Conservation (phyloP, 208 protist species). For the Entamoeba dispar region DNA sequence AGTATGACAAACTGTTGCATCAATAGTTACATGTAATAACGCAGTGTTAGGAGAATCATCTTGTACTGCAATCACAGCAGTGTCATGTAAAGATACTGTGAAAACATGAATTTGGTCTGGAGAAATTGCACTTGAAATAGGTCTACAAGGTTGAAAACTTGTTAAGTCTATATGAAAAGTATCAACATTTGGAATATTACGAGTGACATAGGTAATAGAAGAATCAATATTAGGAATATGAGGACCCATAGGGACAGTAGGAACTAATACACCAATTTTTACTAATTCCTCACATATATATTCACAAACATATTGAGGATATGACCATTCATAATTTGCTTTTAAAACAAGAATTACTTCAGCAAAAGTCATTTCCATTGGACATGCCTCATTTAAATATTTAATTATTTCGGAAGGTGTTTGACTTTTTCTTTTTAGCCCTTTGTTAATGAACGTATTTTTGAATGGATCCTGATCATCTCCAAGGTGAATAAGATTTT, state of each 20-base stretch:
- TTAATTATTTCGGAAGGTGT: background rate
- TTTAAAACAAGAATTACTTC: background rate
- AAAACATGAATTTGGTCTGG: background rate
- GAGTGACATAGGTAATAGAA: background rate
- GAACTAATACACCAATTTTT: background rate
- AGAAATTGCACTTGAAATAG: background rate
- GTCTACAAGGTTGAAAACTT: background rate
- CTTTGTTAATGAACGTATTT: background rate
- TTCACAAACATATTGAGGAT: background rate
- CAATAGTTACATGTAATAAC: background rate
- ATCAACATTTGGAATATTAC: background rate
- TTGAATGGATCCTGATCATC: background rate
- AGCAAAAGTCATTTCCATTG: background rate
- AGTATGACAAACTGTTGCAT: background rate
- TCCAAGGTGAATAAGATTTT: background rate
- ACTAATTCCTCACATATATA: background rate
- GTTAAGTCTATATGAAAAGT: background rate
- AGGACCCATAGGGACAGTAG: background rate
- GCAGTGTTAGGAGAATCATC: background rate
- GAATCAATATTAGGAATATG: background rate
- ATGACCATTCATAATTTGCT: background rate
- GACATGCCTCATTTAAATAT: background rate
- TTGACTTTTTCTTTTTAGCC: background rate
- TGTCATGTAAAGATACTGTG: background rate
- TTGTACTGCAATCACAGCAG: background rate